Base-by-base conservation (phyloP, 306 rosid genomes). In the Vachellia collinsii region DNA sequence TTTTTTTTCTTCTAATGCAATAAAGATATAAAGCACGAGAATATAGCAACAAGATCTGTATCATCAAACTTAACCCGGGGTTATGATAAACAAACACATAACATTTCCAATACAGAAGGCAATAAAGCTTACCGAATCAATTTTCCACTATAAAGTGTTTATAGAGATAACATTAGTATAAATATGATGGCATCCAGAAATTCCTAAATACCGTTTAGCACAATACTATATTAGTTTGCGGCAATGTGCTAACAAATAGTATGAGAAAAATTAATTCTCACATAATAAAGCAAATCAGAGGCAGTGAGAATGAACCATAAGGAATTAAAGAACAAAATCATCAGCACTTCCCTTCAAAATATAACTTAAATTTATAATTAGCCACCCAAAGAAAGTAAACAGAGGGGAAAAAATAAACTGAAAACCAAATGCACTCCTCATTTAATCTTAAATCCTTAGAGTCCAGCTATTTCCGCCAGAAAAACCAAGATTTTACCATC, bases 401-500 rank as follows among this genome's bases (percentile, higher is more conserved):
- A 23, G 36, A 69, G 12, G 6, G 23, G 20, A 34, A 39, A 46
- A 14, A 20, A 11, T 36, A 17, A 25, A 79, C 66, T 14, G 19
- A 14, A 29, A 76, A 50, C 2, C 47, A 12, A 16, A 16, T 14
- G 39, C 11, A 72, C 67, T 29, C 73, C 29, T 72, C 51, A 42
- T 69, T 74, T 39, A 74, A n/a, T 11, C 77, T 47, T 7, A 29
- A 17, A 46, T 43, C 76, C 64, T 47, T 7, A 48, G 9, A 25
- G 54, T 81, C 63, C 14, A 6, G 54, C 34, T 37, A 36, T 25
- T 13, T 76, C 47, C 9, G 7, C 36, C 12, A 43, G 54, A 66
- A 67, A 77, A 17, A 25, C 73, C 65, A 76, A 53, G 16, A 6
- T 78, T 77, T 88, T 91, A 94, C 98, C 97, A 81, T 70, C 59